A percentile compares a stretch with the other conserved stretches of the same genome.
Evolutionary conservation across 2,329 filamentous ascomycete species (phyloP).

Genomic region (Cordyceps pruinosa): DNA sequence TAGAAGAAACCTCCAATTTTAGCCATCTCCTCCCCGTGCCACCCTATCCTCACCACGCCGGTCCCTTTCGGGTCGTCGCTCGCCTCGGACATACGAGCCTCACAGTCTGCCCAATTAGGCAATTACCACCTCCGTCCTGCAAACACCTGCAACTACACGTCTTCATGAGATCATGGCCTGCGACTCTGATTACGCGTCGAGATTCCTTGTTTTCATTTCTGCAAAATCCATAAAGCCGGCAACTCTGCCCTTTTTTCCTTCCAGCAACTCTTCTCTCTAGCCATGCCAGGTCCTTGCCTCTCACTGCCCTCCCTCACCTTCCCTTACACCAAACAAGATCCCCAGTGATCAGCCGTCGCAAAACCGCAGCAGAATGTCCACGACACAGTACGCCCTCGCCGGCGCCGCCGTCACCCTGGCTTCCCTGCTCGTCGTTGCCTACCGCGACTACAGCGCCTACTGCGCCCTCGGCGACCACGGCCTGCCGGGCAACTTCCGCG

Average conservation of each 20-base stretch:
- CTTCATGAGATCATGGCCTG: background rate
- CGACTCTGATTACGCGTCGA: background rate
- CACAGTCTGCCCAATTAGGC: background rate
- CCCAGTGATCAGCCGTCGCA: background rate
- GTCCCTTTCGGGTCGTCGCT: constrained; percentile 1
- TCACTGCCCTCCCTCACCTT: background rate
- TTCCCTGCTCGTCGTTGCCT: constrained; percentile 7
- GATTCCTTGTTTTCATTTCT: background rate
- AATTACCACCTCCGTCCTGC: background rate
- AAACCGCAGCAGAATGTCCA: background rate
- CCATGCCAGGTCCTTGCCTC: background rate
- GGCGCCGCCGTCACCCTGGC: background rate
- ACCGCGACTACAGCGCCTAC: constrained; percentile 29
- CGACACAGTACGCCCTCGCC: background rate
- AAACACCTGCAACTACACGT: background rate
- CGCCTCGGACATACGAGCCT: constrained; percentile 5
- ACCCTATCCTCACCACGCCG: background rate
- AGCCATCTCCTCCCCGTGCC: background rate
- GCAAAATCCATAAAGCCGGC: background rate
- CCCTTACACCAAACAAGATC: background rate
- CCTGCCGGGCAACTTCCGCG: constrained; percentile 32
- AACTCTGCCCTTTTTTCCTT: no score
- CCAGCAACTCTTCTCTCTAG: background rate
- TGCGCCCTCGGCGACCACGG: constrained; percentile 37
- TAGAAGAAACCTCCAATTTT: background rate